Evolutionary conservation across 257 asterid species (phyloP).

Genomic region (Apocynum venetum): DNA sequence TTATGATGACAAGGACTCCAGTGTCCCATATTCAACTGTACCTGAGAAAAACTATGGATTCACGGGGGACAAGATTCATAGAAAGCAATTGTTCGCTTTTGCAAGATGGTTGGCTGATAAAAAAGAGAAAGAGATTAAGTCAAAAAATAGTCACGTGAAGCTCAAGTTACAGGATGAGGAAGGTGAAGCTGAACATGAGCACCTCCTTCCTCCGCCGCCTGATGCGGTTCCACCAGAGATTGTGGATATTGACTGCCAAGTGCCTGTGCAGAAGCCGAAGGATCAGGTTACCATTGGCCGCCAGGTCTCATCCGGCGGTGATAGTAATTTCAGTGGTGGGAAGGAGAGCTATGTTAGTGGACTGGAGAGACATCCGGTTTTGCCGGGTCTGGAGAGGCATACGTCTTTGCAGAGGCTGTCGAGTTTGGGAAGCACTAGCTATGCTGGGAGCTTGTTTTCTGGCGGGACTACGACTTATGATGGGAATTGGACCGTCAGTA

Average conservation of each 20-base stretch:
- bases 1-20: background rate
- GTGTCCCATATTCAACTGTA: constrained; percentile 9
- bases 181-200: constrained; percentile 39
- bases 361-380: constrained; percentile 44
- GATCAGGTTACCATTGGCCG: constrained; percentile 18
- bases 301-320: constrained; percentile 23
- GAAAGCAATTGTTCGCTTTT: constrained; percentile 58
- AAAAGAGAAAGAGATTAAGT: constrained; percentile 36
- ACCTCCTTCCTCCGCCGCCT: constrained; percentile 36
- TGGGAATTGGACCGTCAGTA: constrained; percentile 60
- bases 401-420: constrained; percentile 61
- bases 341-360: constrained; percentile 31
- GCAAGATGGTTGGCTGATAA: constrained; percentile 59
- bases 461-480: constrained; percentile 68
- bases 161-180: constrained; percentile 32
- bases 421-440: constrained; percentile 73
- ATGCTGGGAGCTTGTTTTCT: constrained; percentile 73
- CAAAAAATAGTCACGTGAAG: constrained; percentile 43
- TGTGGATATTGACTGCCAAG: constrained; percentile 21
- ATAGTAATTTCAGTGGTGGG: constrained; percentile 32
- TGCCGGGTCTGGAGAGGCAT: constrained; percentile 60
- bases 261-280: constrained; percentile 11
- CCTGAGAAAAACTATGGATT: constrained; percentile 24
- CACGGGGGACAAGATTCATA: constrained; percentile 73
- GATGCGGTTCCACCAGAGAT: constrained; percentile 29